These are phyloP conservation scores for Zygoascus sp. DNA, from an alignment of 1,139 yeast genomes.

Conservation along the genomic window DNA sequence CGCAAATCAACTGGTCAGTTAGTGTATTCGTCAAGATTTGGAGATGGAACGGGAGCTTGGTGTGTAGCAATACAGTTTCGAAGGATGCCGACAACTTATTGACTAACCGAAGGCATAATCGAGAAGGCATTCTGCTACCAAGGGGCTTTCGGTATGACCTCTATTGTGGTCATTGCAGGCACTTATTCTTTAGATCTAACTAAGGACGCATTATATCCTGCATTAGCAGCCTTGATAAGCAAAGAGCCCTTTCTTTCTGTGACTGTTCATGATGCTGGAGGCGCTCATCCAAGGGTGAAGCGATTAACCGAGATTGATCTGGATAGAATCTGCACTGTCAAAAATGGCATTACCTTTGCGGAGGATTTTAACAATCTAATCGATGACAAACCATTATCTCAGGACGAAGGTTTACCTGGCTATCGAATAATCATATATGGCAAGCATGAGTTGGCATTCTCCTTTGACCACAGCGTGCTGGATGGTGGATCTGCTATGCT, in stretches of 20 bases:
- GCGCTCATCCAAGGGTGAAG: slow-evolving; percentile 9
- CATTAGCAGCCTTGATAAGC: slow-evolving; percentile 13
- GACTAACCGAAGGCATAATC: not conserved
- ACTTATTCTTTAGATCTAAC: slow-evolving; percentile 14
- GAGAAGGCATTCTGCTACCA: slow-evolving; percentile 15
- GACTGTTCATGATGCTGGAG: slow-evolving; percentile 10
- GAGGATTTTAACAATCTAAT: slow-evolving; percentile 11
- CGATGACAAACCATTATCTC: slow-evolving; percentile 24
- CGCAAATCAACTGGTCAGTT: not conserved
- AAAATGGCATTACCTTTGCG: slow-evolving; percentile 11
- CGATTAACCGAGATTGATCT: slow-evolving; percentile 14
- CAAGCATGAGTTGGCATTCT: slow-evolving; percentile 17
- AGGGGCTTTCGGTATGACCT: slow-evolving; percentile 14
- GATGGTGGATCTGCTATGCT: slow-evolving; percentile 23
- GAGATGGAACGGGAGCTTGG: not conserved
- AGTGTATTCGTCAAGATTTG: not conserved
- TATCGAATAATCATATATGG: slow-evolving; percentile 21
- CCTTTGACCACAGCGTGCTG: slow-evolving; percentile 21
- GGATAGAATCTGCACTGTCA: slow-evolving; percentile 12
- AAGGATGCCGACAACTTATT: not conserved
- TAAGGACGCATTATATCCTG: slow-evolving; percentile 13
- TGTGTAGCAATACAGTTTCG: not conserved
- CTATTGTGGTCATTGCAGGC: slow-evolving; percentile 18
- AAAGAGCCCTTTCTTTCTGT: slow-evolving; percentile 14
- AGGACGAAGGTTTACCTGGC: slow-evolving; percentile 16